Conservation (phyloP, 768 basidiomycete species). For the Pseudohyphozyma bogoriensis region DNA sequence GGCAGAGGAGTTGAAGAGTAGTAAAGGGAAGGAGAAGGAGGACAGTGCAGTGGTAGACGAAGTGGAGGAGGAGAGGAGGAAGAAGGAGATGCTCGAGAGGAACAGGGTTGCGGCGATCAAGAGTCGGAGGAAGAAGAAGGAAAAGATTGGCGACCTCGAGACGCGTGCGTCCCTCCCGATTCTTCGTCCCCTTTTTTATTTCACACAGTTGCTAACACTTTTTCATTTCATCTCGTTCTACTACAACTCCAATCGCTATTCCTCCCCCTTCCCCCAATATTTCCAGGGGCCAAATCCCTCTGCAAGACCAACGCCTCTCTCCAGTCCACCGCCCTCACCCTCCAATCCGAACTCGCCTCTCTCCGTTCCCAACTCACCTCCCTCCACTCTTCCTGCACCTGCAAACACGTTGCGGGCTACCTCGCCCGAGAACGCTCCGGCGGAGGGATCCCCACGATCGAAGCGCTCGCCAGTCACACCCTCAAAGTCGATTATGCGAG, state of each 20-base stretch:
- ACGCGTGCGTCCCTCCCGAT: slow-evolving; percentile 5
- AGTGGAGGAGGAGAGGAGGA: slow-evolving; percentile 11
- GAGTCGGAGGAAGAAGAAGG: slow-evolving; percentile 32
- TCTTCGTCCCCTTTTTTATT: too few species aligned
- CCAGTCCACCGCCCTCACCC: slow-evolving; percentile 15
- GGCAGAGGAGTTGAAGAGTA: slow-evolving; percentile 12
- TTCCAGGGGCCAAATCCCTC: slow-evolving; percentile 16
- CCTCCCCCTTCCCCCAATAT: background rate
- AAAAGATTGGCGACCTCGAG: slow-evolving; percentile 22
- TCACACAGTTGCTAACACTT: background rate
- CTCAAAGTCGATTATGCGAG: slow-evolving; percentile 24
- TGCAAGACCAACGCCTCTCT: slow-evolving; percentile 18
- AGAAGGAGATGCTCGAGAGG: slow-evolving; percentile 28
- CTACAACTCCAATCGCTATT: background rate
- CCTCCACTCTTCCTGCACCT: slow-evolving; percentile 14
- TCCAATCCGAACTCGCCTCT: slow-evolving; percentile 19
- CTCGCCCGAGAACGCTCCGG: slow-evolving; percentile 15
- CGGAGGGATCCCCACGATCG: slow-evolving; percentile 23
- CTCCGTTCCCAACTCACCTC: slow-evolving; percentile 18
- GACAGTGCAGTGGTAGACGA: background rate
- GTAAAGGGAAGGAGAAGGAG: slow-evolving; percentile 7
- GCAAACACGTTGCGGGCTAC: slow-evolving; percentile 27
- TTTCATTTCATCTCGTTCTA: background rate
- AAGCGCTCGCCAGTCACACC: slow-evolving; percentile 21
- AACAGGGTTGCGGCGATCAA: slow-evolving; percentile 32